A percentile compares a stretch with the other conserved stretches of the same genome.
phyloP scores from a whole-genome alignment of 139 green algal species.

The Pleodorina starrii region DNA sequence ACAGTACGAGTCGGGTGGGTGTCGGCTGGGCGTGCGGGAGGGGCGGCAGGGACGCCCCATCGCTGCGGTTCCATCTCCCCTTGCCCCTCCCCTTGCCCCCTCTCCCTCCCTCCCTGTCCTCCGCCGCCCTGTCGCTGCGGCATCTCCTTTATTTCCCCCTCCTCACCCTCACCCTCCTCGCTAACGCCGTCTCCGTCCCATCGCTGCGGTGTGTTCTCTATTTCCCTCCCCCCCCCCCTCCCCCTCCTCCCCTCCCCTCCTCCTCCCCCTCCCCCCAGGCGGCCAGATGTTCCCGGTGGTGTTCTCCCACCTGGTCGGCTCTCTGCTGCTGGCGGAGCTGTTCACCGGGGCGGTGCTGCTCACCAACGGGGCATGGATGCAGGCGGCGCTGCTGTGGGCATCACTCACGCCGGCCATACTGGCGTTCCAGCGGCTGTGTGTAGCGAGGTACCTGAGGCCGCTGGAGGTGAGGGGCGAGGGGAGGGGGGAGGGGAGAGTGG shows the following conservation, averaged over 20 bases:
- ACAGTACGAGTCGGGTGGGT: conserved; percentile 57
- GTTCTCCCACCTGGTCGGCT: not conserved
- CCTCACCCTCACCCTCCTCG: too few species aligned
- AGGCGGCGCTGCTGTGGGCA: conserved; percentile 26
- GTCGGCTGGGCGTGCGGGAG: not conserved
- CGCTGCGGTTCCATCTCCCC: too few species aligned
- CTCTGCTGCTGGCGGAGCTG: conserved; percentile 31
- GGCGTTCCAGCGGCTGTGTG: not conserved
- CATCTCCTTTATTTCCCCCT: too few species aligned
- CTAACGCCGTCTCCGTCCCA: too few species aligned
- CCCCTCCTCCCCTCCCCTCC: not conserved
- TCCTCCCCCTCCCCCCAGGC: not conserved
- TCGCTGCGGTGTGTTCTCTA: too few species aligned
- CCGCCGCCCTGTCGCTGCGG: too few species aligned
- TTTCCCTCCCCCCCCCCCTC: not conserved
- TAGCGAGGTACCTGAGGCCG: conserved; percentile 11
- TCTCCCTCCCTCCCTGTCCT: not conserved
- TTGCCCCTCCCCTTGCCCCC: not conserved
- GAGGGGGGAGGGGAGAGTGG: not conserved
- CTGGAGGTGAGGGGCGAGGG: conserved; percentile 13
- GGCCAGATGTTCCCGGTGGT: conserved; percentile 41
- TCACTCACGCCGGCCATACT: conserved; percentile 24
- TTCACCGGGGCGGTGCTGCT: conserved; percentile 50
- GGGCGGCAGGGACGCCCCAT: too few species aligned
- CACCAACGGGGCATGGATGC: conserved; percentile 40